phyloP scores from a whole-genome alignment of 495 filamentous ascomycete species.

The Aspergillus bertholletiae region DNA sequence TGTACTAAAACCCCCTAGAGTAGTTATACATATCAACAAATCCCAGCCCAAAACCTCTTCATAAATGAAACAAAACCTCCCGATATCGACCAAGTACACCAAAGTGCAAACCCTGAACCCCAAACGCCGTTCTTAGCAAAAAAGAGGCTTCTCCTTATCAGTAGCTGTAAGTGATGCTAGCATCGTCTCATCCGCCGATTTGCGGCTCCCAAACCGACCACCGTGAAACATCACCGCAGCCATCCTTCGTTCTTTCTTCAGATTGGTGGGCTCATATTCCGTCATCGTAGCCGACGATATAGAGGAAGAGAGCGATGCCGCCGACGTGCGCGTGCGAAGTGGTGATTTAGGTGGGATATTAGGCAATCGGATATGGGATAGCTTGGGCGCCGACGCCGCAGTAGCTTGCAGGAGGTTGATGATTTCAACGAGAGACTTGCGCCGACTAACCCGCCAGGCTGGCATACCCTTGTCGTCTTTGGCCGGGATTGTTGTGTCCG shows the following conservation, averaged over 20 bases:
- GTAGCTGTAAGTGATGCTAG: background rate
- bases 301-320: background rate
- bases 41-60: background rate
- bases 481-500: background rate
- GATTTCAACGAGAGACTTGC: conserved; percentile 23
- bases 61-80: conserved; percentile 1
- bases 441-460: conserved; percentile 13
- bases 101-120: conserved; percentile 17
- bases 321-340: background rate
- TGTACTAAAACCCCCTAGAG: too few species aligned
- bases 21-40: too few species aligned
- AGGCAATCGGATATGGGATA: conserved; percentile 5
- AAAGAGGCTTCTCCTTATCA: conserved; percentile 13
- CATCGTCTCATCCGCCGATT: background rate
- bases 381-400: conserved; percentile 1
- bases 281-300: background rate
- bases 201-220: background rate
- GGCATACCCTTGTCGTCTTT: conserved; percentile 5
- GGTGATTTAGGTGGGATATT: background rate
- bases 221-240: background rate
- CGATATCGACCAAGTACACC: conserved; percentile 14
- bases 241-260: conserved; percentile 1
- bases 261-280: background rate
- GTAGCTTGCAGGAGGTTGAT: conserved; percentile 14
- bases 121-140: conserved; percentile 20